Evolutionary conservation across 352 stramenopile genomes (phyloP).

Genomic region (Peronospora farinosa): DNA sequence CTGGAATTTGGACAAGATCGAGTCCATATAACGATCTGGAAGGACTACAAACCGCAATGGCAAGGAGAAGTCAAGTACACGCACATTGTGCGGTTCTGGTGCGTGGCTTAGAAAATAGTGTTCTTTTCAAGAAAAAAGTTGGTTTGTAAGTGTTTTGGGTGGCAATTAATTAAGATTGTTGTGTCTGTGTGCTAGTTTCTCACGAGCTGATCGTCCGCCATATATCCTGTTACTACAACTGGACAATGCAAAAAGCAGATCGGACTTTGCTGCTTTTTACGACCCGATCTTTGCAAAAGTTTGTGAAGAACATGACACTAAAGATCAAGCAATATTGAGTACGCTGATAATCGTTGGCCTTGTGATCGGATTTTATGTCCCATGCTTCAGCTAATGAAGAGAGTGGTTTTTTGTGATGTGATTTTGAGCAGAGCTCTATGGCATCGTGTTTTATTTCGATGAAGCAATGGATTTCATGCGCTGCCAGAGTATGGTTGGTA

Average conservation of each 20-base stretch:
- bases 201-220: conserved; percentile 22
- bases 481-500: conserved; percentile 52
- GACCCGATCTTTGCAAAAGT: conserved; percentile 48
- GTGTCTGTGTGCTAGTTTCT: conserved; percentile 23
- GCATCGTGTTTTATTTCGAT: conserved; percentile 60
- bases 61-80: conserved; percentile 31
- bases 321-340: conserved; percentile 25
- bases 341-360: conserved; percentile 6
- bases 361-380: neutral
- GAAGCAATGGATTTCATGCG: conserved; percentile 52
- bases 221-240: conserved; percentile 58
- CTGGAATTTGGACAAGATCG: conserved; percentile 24
- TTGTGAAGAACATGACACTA: conserved; percentile 23
- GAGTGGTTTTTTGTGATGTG: neutral
- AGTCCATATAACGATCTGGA: conserved; percentile 36
- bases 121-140: too few relatives aligned
- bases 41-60: conserved; percentile 20
- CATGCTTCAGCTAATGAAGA: neutral
- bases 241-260: conserved; percentile 17
- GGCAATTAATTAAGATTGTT: neutral
- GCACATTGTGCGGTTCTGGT: conserved; percentile 43
- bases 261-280: conserved; percentile 46
- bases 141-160: too few relatives aligned
- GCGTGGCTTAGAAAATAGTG: conserved; percentile 1
- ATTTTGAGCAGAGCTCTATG: conserved; percentile 46